Evolutionary conservation across 2,329 filamentous ascomycete species (phyloP), one percentile per base, ranked within the genome.

Genomic region (Coniochaeta sp.): DNA sequence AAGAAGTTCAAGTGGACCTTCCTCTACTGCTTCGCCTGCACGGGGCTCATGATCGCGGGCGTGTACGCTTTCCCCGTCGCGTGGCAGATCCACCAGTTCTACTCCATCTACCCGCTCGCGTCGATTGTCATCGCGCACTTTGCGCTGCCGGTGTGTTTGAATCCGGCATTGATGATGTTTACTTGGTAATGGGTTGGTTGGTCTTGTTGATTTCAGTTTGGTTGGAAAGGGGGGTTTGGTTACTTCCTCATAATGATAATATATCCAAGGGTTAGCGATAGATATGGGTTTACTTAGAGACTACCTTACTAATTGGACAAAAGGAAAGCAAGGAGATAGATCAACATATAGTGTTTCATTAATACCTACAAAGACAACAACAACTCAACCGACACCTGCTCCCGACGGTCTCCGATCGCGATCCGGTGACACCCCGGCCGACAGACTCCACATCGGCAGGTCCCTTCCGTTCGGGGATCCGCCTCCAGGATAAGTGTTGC

Each of bases 111-210:
- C 58, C 82, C 83, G 20, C 63, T 86, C 22, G 66, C 65, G 20
- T 73, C 70, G 33, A 67, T 81, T 32, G 68, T 83, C 10, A 65
- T 73, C 42, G 71, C 70, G 32, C 80, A 85, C 61, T 79, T 83
- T 61, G 64, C 79, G 35, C 64, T 84, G 53, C 82, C 82, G 9
- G 74, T 86, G 48, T 72, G 73, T 52, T 65, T 85, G 55, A 85
- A 85, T 58, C 82, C 82, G 18, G 79, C 78, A 49, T 62, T 85
- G 67, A 85, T 86, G 81, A 72, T 76, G 62, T 82, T 83, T 60
- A 80, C 76, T 42, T 83, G 75, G 72, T 83, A 72, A 40, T 40
- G 18, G 12, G n/a, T 3, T 40, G 35, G 3, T 22, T 40, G 22
- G 14, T 42, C 5, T 26, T 42, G 22, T 12, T 30, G 27, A 30